Base-by-base conservation (phyloP, 2,329 filamentous ascomycete genomes). In the Coniochaeta sp. region DNA sequence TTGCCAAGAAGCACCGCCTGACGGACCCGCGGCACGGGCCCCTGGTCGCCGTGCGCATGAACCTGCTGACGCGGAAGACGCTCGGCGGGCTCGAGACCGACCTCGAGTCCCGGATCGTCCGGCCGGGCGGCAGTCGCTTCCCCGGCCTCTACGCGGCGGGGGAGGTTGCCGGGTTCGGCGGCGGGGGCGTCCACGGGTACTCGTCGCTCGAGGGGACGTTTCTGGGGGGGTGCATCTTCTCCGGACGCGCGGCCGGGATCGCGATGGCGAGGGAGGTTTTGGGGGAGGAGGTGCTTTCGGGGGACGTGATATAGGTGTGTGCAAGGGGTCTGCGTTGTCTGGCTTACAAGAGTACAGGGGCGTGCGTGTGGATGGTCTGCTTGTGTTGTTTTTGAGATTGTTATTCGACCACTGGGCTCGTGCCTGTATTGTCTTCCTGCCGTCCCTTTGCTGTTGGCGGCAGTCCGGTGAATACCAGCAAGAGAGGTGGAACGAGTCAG, bases 151-250 rank as follows among this genome's bases (percentile, higher is more conserved):
- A 85, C 59, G 83, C 84, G 0, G 84, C 83, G 0, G 84, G 84
- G 6, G 84, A 87, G 67, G 81, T 74, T 1, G 82, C 83, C 0
- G 84, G 84, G 0, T 87, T 87, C 60, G 84, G 84, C 0, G 84
- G 84, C 2, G 84, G 84, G 1, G 84, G 84, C 17, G 81, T 86
- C 0, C 84, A 87, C 64, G 84, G 84, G 0, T 86, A 87, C 65
- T 84, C 76, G 64, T 81, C 84, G 1, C 78, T 87, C 38, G 84
- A 87, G 69, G 84, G 84, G 0, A 86, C 84, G 0, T 87, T 87
- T 66, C 65, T 87, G 4, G 84, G 84, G 16, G 84, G 84, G 0
- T 87, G 84, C 61, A 85, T 87, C 64, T 87, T 87, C 65, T 86
- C 83, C 0, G 84, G 84, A 0, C 72, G 83, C 6, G 79, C 79